These are phyloP conservation scores for Candida sanyaensis DNA, from an alignment of 1,139 yeast species.

Conservation along the genomic window DNA sequence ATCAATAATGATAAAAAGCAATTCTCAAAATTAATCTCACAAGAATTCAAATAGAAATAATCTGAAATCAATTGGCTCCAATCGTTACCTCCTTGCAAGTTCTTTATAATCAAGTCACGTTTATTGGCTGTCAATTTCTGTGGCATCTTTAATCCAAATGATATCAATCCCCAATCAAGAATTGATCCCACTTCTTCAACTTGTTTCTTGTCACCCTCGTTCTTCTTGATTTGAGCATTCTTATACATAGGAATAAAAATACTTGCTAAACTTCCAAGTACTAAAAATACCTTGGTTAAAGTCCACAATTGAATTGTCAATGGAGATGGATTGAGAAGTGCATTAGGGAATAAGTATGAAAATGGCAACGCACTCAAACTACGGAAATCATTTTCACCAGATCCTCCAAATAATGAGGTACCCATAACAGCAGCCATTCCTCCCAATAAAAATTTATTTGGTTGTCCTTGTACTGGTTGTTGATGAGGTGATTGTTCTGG, in stretches of 20 bases:
- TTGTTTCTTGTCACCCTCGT: not conserved
- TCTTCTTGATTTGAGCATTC: conserved; percentile 4
- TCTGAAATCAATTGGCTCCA: conserved; percentile 24
- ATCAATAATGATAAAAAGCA: conserved; percentile 34
- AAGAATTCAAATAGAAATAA: conserved; percentile 30
- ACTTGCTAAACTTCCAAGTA: conserved; percentile 27
- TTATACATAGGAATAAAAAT: conserved; percentile 26
- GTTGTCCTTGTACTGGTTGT: conserved; percentile 14
- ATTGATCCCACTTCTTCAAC: not conserved
- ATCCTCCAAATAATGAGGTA: conserved; percentile 41
- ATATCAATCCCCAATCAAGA: conserved; percentile 27
- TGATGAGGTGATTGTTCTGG: conserved; percentile 10
- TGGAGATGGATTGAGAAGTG: conserved; percentile 27
- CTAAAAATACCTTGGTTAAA: conserved; percentile 26
- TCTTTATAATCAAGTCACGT: conserved; percentile 21
- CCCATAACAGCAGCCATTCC: conserved; percentile 60
- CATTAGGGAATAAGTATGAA: conserved; percentile 25
- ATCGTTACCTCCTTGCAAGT: conserved; percentile 25
- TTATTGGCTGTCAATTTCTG: conserved; percentile 18
- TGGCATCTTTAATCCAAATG: conserved; percentile 35
- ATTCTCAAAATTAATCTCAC: conserved; percentile 41
- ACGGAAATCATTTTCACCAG: conserved; percentile 37
- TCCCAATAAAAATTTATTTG: conserved; percentile 48
- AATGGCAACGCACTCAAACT: conserved; percentile 42
- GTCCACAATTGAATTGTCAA: conserved; percentile 28